Percentiles rank a stretch among this genome's conserved stretches.
phyloP scores from a whole-genome alignment of 169 alveolate genomes.

The Ichthyophthirius multifiliis region DNA sequence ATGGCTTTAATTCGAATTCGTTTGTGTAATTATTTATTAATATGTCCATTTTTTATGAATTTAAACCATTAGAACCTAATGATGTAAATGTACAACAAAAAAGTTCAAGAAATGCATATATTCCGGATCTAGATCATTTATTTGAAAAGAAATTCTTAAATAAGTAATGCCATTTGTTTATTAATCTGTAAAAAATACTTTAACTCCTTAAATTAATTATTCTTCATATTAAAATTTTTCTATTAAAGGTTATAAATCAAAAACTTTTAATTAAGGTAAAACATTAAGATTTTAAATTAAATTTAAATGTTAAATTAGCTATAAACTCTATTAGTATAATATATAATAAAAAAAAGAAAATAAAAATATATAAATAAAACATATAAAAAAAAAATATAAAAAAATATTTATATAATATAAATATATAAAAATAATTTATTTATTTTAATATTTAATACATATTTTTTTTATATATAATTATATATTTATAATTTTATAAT shows the following conservation, averaged over 20 bases:
- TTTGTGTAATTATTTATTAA: conserved; percentile 22
- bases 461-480: too few relatives aligned
- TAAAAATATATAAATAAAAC: too few relatives aligned
- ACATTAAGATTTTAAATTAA: background rate
- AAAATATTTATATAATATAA: too few relatives aligned
- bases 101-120: background rate
- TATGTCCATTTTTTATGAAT: conserved; percentile 41
- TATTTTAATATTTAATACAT: too few relatives aligned
- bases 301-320: background rate
- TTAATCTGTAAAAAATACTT: conserved; percentile 35
- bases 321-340: background rate
- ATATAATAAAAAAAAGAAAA: too few relatives aligned
- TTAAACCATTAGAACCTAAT: conserved; percentile 49
- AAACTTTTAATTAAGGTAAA: background rate
- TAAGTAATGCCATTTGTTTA: conserved; percentile 63
- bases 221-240: conserved; percentile 29
- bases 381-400: too few relatives aligned
- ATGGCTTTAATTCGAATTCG: conserved; percentile 35
- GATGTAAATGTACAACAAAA: conserved; percentile 19
- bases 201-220: background rate
- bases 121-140: conserved; percentile 9
- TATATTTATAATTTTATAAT: too few relatives aligned
- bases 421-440: too few relatives aligned
- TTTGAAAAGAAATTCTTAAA: conserved; percentile 38
- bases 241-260: conserved; percentile 4